A percentile compares a stretch with the other conserved stretches of the same genome.
phyloP scores from a whole-genome alignment of 495 filamentous ascomycete species.

The Tuber melanosporum region DNA sequence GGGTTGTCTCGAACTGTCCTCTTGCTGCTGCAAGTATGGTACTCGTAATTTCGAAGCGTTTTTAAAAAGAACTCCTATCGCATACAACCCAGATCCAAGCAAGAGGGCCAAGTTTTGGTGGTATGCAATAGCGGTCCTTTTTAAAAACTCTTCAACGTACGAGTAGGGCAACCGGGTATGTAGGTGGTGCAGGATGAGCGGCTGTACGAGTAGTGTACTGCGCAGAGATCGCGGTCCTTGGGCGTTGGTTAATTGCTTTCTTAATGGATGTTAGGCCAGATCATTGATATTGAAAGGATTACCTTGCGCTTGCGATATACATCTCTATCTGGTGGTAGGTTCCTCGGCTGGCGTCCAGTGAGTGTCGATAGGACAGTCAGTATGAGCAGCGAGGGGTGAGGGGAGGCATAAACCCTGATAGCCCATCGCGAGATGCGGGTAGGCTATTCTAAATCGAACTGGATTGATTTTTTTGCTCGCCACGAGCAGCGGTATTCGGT shows the following conservation, averaged over 20 bases:
- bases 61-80: no score
- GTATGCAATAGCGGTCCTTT: no score
- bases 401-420: background rate
- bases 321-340: background rate
- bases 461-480: background rate
- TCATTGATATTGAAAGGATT: background rate
- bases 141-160: no score
- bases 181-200: conserved; percentile 3
- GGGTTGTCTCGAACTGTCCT: background rate
- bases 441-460: background rate
- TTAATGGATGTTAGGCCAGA: background rate
- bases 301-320: background rate
- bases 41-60: no score
- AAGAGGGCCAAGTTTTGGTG: no score
- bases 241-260: background rate
- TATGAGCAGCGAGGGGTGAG: background rate
- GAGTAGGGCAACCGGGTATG: conserved; percentile 4
- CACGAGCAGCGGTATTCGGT: background rate
- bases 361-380: background rate
- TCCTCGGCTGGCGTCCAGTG: background rate
- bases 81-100: no score
- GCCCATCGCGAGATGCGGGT: background rate
- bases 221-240: background rate
- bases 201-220: background rate
- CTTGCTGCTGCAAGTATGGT: background rate